phyloP scores from a whole-genome alignment of 1,284 basidiomycete genomes.

The Amylostereum areolatum region DNA sequence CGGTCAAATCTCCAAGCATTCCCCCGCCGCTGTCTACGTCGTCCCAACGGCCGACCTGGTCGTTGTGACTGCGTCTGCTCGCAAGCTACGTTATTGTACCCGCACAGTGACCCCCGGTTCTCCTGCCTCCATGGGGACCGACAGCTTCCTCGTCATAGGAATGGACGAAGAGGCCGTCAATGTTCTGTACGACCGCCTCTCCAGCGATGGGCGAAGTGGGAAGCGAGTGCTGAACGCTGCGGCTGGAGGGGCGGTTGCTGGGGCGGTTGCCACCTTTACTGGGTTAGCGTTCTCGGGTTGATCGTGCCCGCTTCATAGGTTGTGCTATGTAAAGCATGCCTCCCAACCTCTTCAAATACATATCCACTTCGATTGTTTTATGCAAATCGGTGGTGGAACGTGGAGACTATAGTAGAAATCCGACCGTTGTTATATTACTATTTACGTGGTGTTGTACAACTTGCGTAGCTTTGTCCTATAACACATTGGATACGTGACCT shows the following conservation, averaged over 20 bases:
- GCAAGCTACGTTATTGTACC: constrained; percentile 36
- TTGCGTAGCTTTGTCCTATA: too few species aligned
- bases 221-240: constrained; percentile 6
- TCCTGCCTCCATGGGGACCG: too few species aligned
- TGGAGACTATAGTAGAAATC: too few species aligned
- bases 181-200: constrained; percentile 16
- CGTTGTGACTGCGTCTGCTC: constrained; percentile 31
- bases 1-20: constrained; percentile 26
- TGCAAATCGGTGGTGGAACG: too few species aligned
- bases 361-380: too few species aligned
- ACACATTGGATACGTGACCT: too few species aligned
- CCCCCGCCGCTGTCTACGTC: constrained; percentile 40
- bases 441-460: too few species aligned
- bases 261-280: constrained; percentile 14
- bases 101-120: constrained; percentile 19
- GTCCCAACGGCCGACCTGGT: constrained; percentile 37
- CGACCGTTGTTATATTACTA: too few species aligned
- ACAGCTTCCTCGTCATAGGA: constrained; percentile 38
- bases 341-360: neutral
- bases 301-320: neutral
- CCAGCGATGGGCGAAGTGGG: constrained; percentile 3
- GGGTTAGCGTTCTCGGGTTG: constrained; percentile 5
- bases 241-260: constrained; percentile 12
- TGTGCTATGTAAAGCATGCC: neutral
- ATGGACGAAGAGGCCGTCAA: constrained; percentile 34